These are phyloP conservation scores for Orbilia javanica DNA, from an alignment of 2,329 filamentous ascomycete species.

Conservation along the genomic window DNA sequence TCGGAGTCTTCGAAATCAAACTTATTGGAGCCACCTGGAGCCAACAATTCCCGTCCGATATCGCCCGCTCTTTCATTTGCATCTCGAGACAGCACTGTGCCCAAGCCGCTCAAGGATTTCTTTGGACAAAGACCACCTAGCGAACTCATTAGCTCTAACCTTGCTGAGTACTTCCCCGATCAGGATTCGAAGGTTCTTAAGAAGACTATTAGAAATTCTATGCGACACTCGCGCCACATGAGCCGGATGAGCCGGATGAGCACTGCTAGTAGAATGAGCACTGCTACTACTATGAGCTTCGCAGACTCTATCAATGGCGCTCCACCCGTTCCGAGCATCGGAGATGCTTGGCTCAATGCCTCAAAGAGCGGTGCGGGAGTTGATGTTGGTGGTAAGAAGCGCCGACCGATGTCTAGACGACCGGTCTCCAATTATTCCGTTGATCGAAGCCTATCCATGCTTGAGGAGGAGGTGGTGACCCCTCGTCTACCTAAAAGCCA, in stretches of 20 bases:
- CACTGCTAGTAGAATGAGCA: constrained; percentile 92
- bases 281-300: constrained; percentile 92
- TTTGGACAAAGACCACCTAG: constrained; percentile 93
- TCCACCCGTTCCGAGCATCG: constrained; percentile 93
- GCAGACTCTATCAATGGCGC: constrained; percentile 93
- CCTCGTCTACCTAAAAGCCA: constrained; percentile 50
- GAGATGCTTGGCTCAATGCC: constrained; percentile 84
- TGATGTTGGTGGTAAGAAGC: constrained; percentile 47
- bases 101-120: constrained; percentile 70
- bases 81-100: constrained; percentile 59
- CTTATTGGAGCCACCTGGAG: constrained; percentile 36
- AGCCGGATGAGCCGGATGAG: constrained; percentile 86
- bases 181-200: constrained; percentile 95
- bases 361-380: constrained; percentile 50
- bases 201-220: constrained; percentile 90
- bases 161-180: constrained; percentile 97
- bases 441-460: constrained; percentile 32
- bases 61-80: constrained; percentile 79
- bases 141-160: constrained; percentile 95
- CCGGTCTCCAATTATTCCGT: constrained; percentile 47
- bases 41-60: constrained; percentile 73
- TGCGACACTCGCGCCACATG: constrained; percentile 76
- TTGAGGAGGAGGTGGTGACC: constrained; percentile 55
- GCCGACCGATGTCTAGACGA: constrained; percentile 50
- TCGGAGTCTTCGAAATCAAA: constrained; percentile 40